Evolutionary conservation across 805 yeast genomes (phyloP), one percentile per base, ranked within the genome.

Genomic region (Candida ortonii): DNA sequence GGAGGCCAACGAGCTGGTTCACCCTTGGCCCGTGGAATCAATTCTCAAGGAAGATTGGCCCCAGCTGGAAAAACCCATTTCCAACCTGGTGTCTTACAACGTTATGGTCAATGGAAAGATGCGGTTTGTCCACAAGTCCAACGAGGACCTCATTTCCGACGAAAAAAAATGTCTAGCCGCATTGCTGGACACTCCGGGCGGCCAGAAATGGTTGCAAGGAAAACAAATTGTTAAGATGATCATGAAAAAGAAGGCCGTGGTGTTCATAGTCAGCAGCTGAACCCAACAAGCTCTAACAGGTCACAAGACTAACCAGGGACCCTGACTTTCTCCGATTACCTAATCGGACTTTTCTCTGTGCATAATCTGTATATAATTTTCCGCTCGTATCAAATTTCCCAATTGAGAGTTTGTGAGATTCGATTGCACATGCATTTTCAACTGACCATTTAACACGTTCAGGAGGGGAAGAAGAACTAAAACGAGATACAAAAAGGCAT

Each of bases 21-120:
- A 61, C 17, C 33, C 33, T 11, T 26, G 36, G 43, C 27, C 24
- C 2, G 25, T 33, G 1, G 47, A 51, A 3, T 70, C 87, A 0
- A 67, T 86, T 7, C 71, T 80, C 47, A 49, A 55, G 4, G 65
- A 78, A 38, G 57, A 53, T n/a, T 90, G 89, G 84, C 97, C 97
- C 1, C 50, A 51, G 6, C 34, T 58, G 0, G 70, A 68, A 39
- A 55, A 59, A 2, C 38, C 56, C 3, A 52, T 64, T n/a, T 61
- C 77, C 1, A 57, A 62, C 3, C 42, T 45, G 6, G 50, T 60
- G 3, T 60, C 64, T 6, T 84, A 67, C 52, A 77, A 70, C 38
- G 69, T 88, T n/a, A 73, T 84, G 51, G 61, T 88, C 25, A 80
- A 88, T 52, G 95, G 95, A 4, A 80, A 76, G 50, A 70, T 73